A percentile compares a stretch with the other conserved stretches of the same genome.
phyloP scores from a whole-genome alignment of 2,329 filamentous ascomycete genomes.

The Ophiostoma fasciatum region DNA sequence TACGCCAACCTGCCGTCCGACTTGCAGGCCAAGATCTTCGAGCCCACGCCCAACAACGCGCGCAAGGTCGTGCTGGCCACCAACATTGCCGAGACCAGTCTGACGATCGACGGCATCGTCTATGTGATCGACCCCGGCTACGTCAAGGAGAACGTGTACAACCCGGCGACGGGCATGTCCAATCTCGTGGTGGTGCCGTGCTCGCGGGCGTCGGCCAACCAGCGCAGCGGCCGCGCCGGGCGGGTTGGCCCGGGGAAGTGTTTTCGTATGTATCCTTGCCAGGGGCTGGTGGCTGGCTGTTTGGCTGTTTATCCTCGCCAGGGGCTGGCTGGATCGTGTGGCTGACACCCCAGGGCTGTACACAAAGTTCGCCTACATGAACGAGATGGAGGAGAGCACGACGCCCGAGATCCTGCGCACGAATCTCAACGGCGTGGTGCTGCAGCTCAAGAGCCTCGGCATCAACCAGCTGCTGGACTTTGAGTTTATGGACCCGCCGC shows the following conservation, averaged over 20 bases:
- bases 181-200: slow-evolving; percentile 82
- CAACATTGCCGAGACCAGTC: slow-evolving; percentile 90
- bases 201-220: slow-evolving; percentile 82
- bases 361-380: slow-evolving; percentile 86
- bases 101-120: slow-evolving; percentile 92
- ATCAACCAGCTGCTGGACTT: slow-evolving; percentile 90
- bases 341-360: slow-evolving; percentile 40
- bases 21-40: slow-evolving; percentile 84
- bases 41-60: slow-evolving; percentile 70
- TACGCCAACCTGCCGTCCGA: slow-evolving; percentile 90
- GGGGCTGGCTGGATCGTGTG: too few relatives aligned
- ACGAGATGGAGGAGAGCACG: slow-evolving; percentile 84
- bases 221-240: slow-evolving; percentile 82
- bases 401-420: slow-evolving; percentile 88
- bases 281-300: too few relatives aligned
- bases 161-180: slow-evolving; percentile 82
- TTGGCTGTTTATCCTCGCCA: too few relatives aligned
- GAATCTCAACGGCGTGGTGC: slow-evolving; percentile 69
- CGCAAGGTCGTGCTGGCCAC: slow-evolving; percentile 89
- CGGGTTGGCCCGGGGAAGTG: slow-evolving; percentile 86
- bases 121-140: slow-evolving; percentile 95
- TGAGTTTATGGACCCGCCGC: slow-evolving; percentile 90
- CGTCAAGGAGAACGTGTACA: slow-evolving; percentile 90
- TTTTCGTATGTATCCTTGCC: slow-evolving; percentile 54
- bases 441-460: slow-evolving; percentile 77